phyloP scores from a whole-genome alignment of 768 basidiomycete genomes.

The Pholiota microspora region DNA sequence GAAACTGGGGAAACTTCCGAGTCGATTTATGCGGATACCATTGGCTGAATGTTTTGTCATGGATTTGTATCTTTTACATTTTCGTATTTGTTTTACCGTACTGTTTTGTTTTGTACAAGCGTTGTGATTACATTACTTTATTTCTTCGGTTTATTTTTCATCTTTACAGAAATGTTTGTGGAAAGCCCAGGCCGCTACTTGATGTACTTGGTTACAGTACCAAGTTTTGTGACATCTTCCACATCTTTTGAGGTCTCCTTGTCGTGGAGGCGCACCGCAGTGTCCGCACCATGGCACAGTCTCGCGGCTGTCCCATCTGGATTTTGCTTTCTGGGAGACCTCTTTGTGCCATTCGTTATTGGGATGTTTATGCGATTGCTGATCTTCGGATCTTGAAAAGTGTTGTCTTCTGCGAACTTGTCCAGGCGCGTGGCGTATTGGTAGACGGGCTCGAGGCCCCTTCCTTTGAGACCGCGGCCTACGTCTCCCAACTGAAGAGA shows the following conservation, averaged over 20 bases:
- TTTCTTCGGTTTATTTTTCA: too few species aligned
- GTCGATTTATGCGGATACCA: neutral
- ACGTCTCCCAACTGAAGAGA: constrained; percentile 24
- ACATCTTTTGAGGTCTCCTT: constrained; percentile 15
- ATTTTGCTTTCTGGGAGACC: constrained; percentile 18
- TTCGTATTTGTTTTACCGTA: neutral
- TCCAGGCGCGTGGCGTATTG: constrained; percentile 16
- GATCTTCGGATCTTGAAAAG: constrained; percentile 12
- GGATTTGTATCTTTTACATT: neutral
- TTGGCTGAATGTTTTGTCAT: neutral
- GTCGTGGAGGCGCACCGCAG: constrained; percentile 20
- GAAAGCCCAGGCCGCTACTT: constrained; percentile 20
- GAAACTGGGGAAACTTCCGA: constrained; percentile 7
- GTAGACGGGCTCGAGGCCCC: constrained; percentile 15
- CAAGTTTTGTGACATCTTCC: constrained; percentile 14
- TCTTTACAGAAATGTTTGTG: constrained; percentile 21
- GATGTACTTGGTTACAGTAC: constrained; percentile 22
- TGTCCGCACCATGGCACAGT: constrained; percentile 21
- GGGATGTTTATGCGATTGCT: constrained; percentile 3
- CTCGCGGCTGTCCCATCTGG: constrained; percentile 19
- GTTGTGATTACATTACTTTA: too few species aligned
- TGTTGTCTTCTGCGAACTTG: constrained; percentile 16
- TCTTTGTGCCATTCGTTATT: constrained; percentile 11
- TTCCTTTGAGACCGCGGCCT: constrained; percentile 20
- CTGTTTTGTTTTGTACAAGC: neutral